These are phyloP conservation scores for Neoboletus brunneissimus DNA, from an alignment of 768 basidiomycete genomes.

Conservation along the genomic window DNA sequence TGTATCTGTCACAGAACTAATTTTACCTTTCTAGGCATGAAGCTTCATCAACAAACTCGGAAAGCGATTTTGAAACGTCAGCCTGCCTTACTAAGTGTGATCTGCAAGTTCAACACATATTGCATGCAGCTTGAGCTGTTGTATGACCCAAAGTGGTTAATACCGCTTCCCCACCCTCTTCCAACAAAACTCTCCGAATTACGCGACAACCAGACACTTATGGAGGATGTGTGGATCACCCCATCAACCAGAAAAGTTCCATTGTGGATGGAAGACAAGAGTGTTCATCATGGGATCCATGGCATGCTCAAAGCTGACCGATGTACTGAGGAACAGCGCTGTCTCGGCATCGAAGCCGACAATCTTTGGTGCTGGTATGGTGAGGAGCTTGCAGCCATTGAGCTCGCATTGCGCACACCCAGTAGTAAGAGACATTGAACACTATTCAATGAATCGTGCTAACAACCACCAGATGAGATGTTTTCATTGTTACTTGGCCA, in stretches of 20 bases:
- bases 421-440: neutral
- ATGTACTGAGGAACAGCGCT: neutral
- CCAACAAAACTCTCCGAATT: neutral
- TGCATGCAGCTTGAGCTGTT: neutral
- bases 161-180: neutral
- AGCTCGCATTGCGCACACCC: neutral
- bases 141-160: neutral
- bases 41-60: neutral
- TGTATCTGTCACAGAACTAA: neutral
- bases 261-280: neutral
- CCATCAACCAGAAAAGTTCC: rapidly evolving
- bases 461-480: neutral
- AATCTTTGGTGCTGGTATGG: constrained; percentile 1
- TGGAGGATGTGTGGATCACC: neutral
- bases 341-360: neutral
- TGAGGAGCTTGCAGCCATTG: neutral
- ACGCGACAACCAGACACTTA: neutral
- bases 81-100: neutral
- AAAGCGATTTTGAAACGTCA: neutral
- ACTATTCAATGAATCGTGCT: neutral
- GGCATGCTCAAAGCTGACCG: neutral
- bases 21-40: neutral
- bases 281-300: neutral
- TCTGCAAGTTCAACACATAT: neutral
- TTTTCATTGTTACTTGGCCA: neutral